Evolutionary conservation across 2,329 filamentous ascomycete genomes (phyloP), one percentile per base, ranked within the genome.

Genomic region (Ustulina deusta): DNA sequence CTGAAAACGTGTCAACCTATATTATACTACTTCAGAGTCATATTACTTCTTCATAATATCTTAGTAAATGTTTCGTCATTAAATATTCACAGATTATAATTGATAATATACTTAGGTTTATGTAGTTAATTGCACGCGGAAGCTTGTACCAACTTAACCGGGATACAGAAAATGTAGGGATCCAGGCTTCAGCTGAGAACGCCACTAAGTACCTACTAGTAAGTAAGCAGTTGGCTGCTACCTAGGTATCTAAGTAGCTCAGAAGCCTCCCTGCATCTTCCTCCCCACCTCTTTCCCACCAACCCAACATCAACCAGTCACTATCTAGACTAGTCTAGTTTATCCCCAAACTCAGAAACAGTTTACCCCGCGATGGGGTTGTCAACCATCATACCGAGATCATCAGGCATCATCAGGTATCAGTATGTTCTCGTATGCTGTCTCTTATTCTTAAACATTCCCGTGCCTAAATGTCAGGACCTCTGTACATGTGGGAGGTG

Each of bases 281-380:
- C 32, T 15, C 55, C 55, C 55, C 55, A 54, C 49, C 20, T 46
- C 55, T 46, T 46, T 20, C 42, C 42, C 42, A 25, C 42, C 20
- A 20, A 15, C n/a, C 20, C 20, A 46, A 46, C 10, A 9, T 22
- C 20, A 46, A 11, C n/a, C n/a, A n/a, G n/a, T n/a, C n/a, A n/a
- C n/a, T n/a, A n/a, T 13, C 15, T 17, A 17, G 11, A 55, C 22
- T 11, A 9, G 17, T 22, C 25, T 29, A n/a, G n/a, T 36, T 6
- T 36, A 51, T 36, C 32, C 32, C 49, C 49, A 20, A 25, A 20
- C 25, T 34, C 29, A 34, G 20, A 22, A 10, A 17, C 49, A 20
- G 29, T 15, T 34, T 54, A 54, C 49, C 49, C 49, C 49, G 49
- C 49, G 49, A 54, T 36, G 32, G 22, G 29, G 7, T 36, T n/a